Evolutionary conservation across 257 asterid genomes (phyloP), one percentile per base, ranked within the genome.

Genomic region (Cynanchum wilfordii): DNA sequence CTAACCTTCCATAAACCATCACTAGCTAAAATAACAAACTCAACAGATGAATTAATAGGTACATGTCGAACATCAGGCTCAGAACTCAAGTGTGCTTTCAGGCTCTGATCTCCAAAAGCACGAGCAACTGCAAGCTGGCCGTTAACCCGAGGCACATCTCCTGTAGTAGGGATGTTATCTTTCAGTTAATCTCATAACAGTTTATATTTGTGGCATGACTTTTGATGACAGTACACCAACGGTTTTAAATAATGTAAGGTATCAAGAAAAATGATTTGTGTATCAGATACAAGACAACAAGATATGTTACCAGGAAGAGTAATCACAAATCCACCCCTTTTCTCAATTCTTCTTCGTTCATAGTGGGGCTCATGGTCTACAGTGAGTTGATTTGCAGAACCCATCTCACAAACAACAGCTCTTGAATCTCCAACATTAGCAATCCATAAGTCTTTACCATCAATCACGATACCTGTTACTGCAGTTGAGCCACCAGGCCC

Each of bases 401-500:
- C 92, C 69, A 78, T 75, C 77, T 79, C 83, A 77, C 90, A 85
- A 63, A 90, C 79, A 47, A 90, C 96, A 8, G 97, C 97, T 81
- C 96, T 85, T 4, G 97, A 90, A 77, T 87, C 96, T 70, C 93
- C 97, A 68, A 89, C 10, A 25, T 90, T 90, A 22, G 93, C 97
- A 72, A 90, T 89, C 97, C 97, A 90, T 51, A 90, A 64, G 42
- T 90, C 87, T 80, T 90, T 89, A 60, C 91, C 91, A 70, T 90
- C 96, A 11, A 90, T 81, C 22, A 89, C 90, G 27, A 89, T 88
- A 33, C 93, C 93, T 25, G 97, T 89, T 63, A 90, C 96, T 62
- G 97, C 97, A 57, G 97, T 90, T 57, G 93, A 90, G 73, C 93
- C 97, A 74, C 97, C 97, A 12, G 96, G 96, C 45, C 95, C 96